Base-by-base conservation (phyloP, 768 basidiomycete species). In the Ramaria rubella region DNA sequence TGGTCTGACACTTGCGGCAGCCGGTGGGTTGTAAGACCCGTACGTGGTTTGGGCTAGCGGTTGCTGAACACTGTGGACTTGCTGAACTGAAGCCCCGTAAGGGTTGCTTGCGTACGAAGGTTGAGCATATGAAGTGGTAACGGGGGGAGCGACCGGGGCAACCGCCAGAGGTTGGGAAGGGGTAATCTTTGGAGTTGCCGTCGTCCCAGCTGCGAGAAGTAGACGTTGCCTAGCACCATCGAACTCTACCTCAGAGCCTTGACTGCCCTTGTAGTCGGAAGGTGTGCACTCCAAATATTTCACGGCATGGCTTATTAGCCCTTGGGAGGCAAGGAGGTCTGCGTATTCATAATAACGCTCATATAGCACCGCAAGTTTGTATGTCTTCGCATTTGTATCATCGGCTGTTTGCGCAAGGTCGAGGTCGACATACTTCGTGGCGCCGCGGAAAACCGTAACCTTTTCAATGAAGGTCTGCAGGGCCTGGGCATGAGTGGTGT, bases 341-440 rank as follows among this genome's bases (percentile, higher is more conserved):
- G 95, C 93, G 63, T 98, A 99, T 69, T 98, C 96, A 65, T 90
- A 84, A 75, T 96, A 98, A 14, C 87, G 81, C 65, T 97, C 94
- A 66, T 99, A 98, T 46, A 99, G 72, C 8, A 75, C 76, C 0
- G 90, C 82, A 17, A 98, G 79, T 70, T 91, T 93, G 78, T 87
- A 97, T 1, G 82, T 75, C 68, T 85, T 80, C 4, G 73, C 73
- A 5, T 70, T 74, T 4, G 75, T 70, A 44, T 79, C 74, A 9
- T 69, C 66, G 7, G 73, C 70, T 2, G 75, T 67, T 0, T 70
- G 59, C 1, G 69, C 66, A 34, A 97, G 75, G 59, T 94, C 94
- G 15, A 71, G 69, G 64, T 94, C 91, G 60, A 80, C 74, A 67
- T 92, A 94, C 14, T 78, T 76, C 48, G 90, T 88, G 0, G 95